A percentile compares a stretch with the other conserved stretches of the same genome.
phyloP scores from a whole-genome alignment of 805 yeast species.

The Ogataea polymorpha region DNA sequence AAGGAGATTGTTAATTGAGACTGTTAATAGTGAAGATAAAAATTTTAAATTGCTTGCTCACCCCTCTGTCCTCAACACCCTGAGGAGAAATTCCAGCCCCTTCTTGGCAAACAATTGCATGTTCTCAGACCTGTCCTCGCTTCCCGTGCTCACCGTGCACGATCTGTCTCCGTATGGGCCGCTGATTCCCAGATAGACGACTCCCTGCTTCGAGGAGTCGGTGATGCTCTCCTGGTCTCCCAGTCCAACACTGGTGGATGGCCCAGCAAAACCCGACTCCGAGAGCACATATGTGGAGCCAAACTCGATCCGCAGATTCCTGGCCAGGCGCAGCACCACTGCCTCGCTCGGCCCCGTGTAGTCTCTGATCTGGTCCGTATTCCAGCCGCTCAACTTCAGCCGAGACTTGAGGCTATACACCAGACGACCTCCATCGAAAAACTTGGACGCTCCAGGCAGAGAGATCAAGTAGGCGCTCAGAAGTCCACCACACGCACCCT shows the following conservation, averaged over 20 bases:
- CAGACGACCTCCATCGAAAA: slow-evolving; percentile 80
- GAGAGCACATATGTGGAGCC: slow-evolving; percentile 81
- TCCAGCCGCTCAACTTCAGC: slow-evolving; percentile 76
- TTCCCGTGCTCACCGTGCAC: slow-evolving; percentile 42
- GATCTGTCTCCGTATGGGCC: slow-evolving; percentile 61
- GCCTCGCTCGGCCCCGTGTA: slow-evolving; percentile 82
- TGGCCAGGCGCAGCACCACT: slow-evolving; percentile 72
- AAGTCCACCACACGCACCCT: slow-evolving; percentile 89
- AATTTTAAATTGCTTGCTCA: neutral
- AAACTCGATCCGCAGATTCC: slow-evolving; percentile 74
- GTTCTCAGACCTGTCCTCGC: slow-evolving; percentile 54
- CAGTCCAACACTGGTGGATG: slow-evolving; percentile 39
- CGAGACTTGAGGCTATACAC: slow-evolving; percentile 76
- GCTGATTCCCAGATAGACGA: slow-evolving; percentile 66
- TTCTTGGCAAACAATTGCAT: slow-evolving; percentile 73
- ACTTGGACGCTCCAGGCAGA: slow-evolving; percentile 80
- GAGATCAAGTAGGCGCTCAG: slow-evolving; percentile 77
- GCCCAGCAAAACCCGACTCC: slow-evolving; percentile 90
- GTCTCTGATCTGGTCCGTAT: slow-evolving; percentile 58
- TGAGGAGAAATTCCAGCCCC: slow-evolving; percentile 61
- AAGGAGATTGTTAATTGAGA: slow-evolving; percentile 50
- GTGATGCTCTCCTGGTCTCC: slow-evolving; percentile 33
- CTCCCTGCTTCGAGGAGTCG: slow-evolving; percentile 48
- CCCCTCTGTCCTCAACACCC: slow-evolving; percentile 37
- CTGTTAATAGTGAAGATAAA: slow-evolving; percentile 36